Percentiles rank a stretch among this genome's conserved stretches.
These are phyloP conservation scores for Lipomyces sp. DNA, from an alignment of 805 yeast genomes.

Conservation along the genomic window DNA sequence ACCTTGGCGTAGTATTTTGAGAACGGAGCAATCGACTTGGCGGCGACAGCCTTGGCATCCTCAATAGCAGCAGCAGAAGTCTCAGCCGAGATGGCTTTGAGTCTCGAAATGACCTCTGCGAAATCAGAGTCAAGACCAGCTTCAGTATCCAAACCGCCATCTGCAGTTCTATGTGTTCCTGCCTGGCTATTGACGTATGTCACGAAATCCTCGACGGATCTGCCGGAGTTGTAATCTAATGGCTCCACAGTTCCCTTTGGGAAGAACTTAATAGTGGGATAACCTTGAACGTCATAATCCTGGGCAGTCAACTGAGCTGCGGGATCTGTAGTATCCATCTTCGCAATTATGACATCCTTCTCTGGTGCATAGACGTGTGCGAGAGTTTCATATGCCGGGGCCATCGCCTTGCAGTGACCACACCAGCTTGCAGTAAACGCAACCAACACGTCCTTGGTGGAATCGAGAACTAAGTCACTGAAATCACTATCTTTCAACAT, in stretches of 20 bases:
- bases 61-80: conserved; percentile 46
- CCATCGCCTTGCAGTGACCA: conserved; percentile 58
- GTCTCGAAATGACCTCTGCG: conserved; percentile 43
- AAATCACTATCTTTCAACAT: conserved; percentile 51
- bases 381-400: conserved; percentile 56
- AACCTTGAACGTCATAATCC: conserved; percentile 51
- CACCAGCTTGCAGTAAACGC: conserved; percentile 67
- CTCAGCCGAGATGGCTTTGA: conserved; percentile 43
- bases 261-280: conserved; percentile 63
- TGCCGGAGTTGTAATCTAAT: conserved; percentile 56
- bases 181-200: conserved; percentile 53
- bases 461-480: conserved; percentile 49
- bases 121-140: conserved; percentile 52
- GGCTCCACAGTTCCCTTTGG: conserved; percentile 50
- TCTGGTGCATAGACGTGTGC: conserved; percentile 54
- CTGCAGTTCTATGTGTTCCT: conserved; percentile 49
- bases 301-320: conserved; percentile 50
- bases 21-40: conserved; percentile 28
- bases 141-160: conserved; percentile 49
- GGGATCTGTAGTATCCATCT: conserved; percentile 55
- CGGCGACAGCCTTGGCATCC: conserved; percentile 46
- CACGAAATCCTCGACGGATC: conserved; percentile 57
- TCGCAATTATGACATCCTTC: conserved; percentile 51
- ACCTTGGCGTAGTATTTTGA: conserved; percentile 41
- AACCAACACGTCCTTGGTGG: conserved; percentile 51